These are phyloP conservation scores for Corylus avellana DNA, from an alignment of 306 rosid species.

Conservation along the genomic window DNA sequence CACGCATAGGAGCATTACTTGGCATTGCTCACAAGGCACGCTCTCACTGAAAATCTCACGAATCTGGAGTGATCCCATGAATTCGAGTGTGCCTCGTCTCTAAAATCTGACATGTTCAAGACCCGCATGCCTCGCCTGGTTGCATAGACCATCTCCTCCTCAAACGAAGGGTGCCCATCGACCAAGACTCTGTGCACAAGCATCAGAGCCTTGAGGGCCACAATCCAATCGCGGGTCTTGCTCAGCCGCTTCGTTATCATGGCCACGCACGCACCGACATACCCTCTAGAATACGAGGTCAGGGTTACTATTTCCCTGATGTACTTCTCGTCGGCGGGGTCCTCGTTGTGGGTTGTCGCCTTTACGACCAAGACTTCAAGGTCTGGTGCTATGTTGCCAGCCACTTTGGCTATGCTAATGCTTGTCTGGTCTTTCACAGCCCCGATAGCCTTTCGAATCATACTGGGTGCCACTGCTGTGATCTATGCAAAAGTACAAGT, in stretches of 20 bases:
- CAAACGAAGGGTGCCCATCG: conserved; percentile 75
- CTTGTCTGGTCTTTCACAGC: no score
- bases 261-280: conserved; percentile 57
- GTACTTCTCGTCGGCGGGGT: conserved; percentile 73
- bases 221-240: conserved; percentile 85
- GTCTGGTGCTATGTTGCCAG: no score
- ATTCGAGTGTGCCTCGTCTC: conserved; percentile 83
- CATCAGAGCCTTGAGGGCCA: conserved; percentile 75
- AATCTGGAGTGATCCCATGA: conserved; percentile 77
- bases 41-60: conserved; percentile 43
- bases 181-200: conserved; percentile 68
- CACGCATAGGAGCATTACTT: no score
- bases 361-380: conserved; percentile 81
- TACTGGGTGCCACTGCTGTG: no score
- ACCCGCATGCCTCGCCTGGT: conserved; percentile 58
- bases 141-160: conserved; percentile 62
- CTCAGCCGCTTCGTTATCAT: conserved; percentile 61
- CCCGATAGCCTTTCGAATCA: no score
- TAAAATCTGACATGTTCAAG: conserved; percentile 63
- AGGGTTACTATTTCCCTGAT: conserved; percentile 56
- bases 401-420: no score
- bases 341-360: conserved; percentile 77
- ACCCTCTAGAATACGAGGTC: conserved; percentile 54
- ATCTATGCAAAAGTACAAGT: no score
- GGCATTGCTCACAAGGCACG: no score